Evolutionary conservation across 371 early-diverging fungal species (phyloP).

Genomic region (Rhizopus sp.): DNA sequence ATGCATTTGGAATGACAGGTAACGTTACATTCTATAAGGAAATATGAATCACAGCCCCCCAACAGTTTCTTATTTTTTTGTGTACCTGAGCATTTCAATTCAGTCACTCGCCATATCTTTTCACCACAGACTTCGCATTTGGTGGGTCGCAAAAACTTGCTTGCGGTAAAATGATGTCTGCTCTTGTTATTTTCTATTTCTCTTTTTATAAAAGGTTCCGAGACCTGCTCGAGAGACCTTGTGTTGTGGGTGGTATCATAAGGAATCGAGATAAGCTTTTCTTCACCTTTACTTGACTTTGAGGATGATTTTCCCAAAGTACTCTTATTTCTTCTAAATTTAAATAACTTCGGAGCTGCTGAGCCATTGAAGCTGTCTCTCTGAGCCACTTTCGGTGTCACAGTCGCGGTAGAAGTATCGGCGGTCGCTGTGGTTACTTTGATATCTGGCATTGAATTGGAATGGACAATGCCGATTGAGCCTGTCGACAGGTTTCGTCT

Average conservation of each 20-base stretch:
- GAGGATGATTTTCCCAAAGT: conserved; percentile 15
- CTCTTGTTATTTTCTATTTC: conserved; percentile 6
- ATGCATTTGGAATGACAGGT: conserved; percentile 42
- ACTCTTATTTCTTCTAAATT: conserved; percentile 42
- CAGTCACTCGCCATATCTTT: conserved; percentile 84
- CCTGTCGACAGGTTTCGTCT: conserved; percentile 29
- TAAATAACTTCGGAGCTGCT: conserved; percentile 45
- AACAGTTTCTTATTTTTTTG: not conserved
- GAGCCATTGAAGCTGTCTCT: conserved; percentile 46
- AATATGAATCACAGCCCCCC: not conserved
- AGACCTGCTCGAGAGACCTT: conserved; percentile 23
- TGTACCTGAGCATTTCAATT: conserved; percentile 75
- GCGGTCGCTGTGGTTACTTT: not conserved
- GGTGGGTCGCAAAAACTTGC: conserved; percentile 66
- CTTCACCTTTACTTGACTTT: conserved; percentile 18
- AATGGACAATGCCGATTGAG: conserved; percentile 18
- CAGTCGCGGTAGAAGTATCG: not conserved
- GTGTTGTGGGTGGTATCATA: conserved; percentile 25
- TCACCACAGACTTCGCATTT: conserved; percentile 87
- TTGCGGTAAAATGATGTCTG: conserved; percentile 61
- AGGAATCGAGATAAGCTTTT: conserved; percentile 29
- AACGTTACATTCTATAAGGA: conserved; percentile 36
- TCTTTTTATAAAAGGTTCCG: conserved; percentile 15
- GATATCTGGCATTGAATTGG: conserved; percentile 16
- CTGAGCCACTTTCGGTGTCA: conserved; percentile 34